Conservation (phyloP, 495 filamentous ascomycete species). For the Pseudoneurospora amorphoporcata region DNA sequence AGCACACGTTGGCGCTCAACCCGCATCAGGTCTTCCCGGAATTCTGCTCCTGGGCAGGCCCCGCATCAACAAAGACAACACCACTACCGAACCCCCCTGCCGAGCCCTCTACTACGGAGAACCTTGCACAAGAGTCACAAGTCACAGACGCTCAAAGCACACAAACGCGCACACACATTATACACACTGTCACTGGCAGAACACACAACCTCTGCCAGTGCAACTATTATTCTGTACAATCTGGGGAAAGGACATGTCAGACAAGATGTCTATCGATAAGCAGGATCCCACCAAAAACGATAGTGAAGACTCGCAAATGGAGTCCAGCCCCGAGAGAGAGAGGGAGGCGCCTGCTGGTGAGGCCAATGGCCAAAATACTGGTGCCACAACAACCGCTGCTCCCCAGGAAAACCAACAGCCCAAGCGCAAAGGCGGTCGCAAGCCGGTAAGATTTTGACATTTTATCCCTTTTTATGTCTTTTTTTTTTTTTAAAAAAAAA, state of each 20-base stretch:
- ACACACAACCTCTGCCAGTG: neutral
- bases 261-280: constrained; percentile 52
- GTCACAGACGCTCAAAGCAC: neutral
- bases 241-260: constrained; percentile 35
- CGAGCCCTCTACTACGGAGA: neutral
- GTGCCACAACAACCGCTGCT: neutral
- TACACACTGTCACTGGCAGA: neutral
- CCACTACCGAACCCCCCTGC: neutral
- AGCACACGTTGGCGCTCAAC: neutral
- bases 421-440: constrained; percentile 94
- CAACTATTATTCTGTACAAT: neutral
- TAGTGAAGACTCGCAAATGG: constrained; percentile 43
- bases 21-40: neutral
- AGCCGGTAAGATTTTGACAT: neutral
- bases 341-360: constrained; percentile 25
- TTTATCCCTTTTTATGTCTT: neutral
- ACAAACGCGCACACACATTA: neutral
- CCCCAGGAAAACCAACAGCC: constrained; percentile 39
- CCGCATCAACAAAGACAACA: neutral
- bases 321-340: constrained; percentile 43
- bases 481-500: neutral
- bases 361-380: neutral
- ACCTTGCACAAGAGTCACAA: neutral
- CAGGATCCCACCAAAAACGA: constrained; percentile 40
- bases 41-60: neutral